A percentile compares a stretch with the other conserved stretches of the same genome.
phyloP scores from a whole-genome alignment of 2,329 filamentous ascomycete species.

The Colletotrichum siamense region DNA sequence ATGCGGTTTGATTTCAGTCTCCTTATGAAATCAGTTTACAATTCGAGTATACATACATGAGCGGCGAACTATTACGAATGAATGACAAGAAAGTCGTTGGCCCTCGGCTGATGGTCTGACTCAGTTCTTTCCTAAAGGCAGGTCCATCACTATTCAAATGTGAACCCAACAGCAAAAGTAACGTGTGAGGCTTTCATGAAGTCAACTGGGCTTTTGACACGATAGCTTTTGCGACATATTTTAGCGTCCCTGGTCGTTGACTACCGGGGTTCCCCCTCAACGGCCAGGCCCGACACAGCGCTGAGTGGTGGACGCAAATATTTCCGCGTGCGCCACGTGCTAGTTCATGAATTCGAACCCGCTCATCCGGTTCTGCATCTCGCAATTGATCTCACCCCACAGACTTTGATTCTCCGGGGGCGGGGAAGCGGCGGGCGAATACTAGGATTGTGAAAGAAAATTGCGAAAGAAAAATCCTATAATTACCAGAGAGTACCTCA shows the following conservation, averaged over 20 bases:
- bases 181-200: too few relatives aligned
- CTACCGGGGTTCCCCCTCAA: background rate
- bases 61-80: too few relatives aligned
- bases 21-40: rapidly evolving
- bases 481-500: background rate
- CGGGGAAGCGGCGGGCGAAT: background rate
- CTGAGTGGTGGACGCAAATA: slow-evolving; percentile 2
- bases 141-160: background rate
- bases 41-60: too few relatives aligned
- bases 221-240: background rate
- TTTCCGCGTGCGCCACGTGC: background rate
- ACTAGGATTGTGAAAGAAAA: rapidly evolving
- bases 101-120: too few relatives aligned
- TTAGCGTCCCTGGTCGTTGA: background rate
- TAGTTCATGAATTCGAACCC: background rate
- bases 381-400: background rate
- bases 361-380: background rate
- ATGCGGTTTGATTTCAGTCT: rapidly evolving
- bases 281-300: too few relatives aligned
- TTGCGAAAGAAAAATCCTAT: background rate
- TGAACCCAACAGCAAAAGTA: too few relatives aligned
- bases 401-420: background rate
- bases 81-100: too few relatives aligned
- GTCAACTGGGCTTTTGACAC: background rate
- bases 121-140: too few relatives aligned